These are phyloP conservation scores for Hibiscus tridactylites DNA, from an alignment of 345 rosid species.

Conservation along the genomic window DNA sequence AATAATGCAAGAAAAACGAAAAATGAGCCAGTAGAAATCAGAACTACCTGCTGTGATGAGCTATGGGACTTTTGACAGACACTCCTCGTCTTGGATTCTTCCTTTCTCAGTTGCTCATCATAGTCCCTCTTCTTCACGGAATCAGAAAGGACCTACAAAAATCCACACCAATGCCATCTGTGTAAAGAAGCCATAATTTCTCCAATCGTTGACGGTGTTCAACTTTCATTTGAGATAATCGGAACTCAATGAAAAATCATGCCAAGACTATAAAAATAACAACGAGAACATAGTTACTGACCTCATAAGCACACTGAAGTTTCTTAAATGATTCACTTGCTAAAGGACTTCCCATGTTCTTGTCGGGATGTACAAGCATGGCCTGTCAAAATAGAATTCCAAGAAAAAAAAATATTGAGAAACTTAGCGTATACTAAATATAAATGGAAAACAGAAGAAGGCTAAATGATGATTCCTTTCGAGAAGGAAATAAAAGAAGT, in stretches of 20 bases:
- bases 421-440: neutral
- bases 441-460: neutral
- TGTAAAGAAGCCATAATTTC: slow-evolving; percentile 5
- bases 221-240: neutral
- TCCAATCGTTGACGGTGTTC: neutral
- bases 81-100: slow-evolving; percentile 63
- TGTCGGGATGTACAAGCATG: slow-evolving; percentile 99
- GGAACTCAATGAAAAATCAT: neutral
- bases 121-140: slow-evolving; percentile 77
- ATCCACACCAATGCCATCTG: slow-evolving; percentile 12
- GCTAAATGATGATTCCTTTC: neutral
- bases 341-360: slow-evolving; percentile 84
- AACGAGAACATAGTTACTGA: slow-evolving; percentile 13
- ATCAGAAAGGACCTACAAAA: slow-evolving; percentile 81
- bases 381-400: slow-evolving; percentile 48
- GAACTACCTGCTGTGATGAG: slow-evolving; percentile 56
- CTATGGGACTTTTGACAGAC: slow-evolving; percentile 57
- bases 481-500: neutral
- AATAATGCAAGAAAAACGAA: neutral
- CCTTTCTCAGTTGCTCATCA: slow-evolving; percentile 83
- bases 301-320: slow-evolving; percentile 97
- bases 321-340: slow-evolving; percentile 99
- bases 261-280: neutral
- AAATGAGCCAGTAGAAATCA: neutral
- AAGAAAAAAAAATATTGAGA: neutral